Evolutionary conservation across 768 basidiomycete genomes (phyloP).

Genomic region (Lentinula sp.): DNA sequence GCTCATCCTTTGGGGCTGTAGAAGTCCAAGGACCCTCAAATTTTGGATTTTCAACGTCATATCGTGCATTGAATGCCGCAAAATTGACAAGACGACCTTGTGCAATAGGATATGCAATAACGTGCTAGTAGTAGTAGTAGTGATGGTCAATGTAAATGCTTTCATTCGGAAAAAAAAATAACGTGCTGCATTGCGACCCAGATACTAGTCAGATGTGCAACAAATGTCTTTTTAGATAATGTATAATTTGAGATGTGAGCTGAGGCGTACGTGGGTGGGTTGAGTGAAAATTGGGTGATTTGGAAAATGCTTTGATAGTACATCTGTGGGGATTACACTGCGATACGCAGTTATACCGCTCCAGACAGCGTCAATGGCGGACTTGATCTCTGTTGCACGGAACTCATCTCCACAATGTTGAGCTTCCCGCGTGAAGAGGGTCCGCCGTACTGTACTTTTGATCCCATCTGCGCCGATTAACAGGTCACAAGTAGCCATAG

Average conservation of each 20-base stretch:
- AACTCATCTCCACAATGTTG: slow-evolving; percentile 3
- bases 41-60: slow-evolving; percentile 22
- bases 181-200: slow-evolving; percentile 9
- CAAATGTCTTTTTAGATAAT: not conserved
- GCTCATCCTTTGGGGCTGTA: slow-evolving; percentile 22
- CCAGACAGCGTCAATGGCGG: slow-evolving; percentile 22
- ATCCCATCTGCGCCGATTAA: slow-evolving; percentile 39
- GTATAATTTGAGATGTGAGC: not conserved
- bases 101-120: slow-evolving; percentile 34
- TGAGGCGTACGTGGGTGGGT: not conserved
- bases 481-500: slow-evolving; percentile 26
- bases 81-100: slow-evolving; percentile 33
- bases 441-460: slow-evolving; percentile 24
- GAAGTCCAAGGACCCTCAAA: slow-evolving; percentile 23
- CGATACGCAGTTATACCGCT: slow-evolving; percentile 26
- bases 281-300: not conserved
- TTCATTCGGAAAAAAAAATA: not conserved
- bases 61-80: slow-evolving; percentile 25
- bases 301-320: slow-evolving; percentile 8
- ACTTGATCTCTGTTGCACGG: slow-evolving; percentile 12
- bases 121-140: slow-evolving; percentile 19
- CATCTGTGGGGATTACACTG: slow-evolving; percentile 22
- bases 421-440: slow-evolving; percentile 17
- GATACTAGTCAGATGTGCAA: slow-evolving; percentile 7
- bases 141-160: not conserved